Percentiles rank a stretch among this genome's conserved stretches.
Evolutionary conservation across 169 alveolate species (phyloP).

Genomic region (Pseudocohnilembus persalinus): DNA sequence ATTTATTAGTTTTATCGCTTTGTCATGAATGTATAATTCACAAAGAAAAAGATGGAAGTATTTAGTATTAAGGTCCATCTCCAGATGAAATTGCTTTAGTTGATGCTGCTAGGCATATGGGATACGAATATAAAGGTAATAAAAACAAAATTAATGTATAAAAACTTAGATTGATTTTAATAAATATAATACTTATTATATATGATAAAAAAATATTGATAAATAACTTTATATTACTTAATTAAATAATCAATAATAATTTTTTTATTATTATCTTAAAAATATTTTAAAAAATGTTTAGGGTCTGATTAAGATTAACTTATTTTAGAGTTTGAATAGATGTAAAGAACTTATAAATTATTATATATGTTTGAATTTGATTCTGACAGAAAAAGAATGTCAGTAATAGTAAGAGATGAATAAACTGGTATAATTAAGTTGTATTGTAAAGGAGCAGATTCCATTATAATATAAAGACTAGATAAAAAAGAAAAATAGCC

Average conservation of each 20-base stretch:
- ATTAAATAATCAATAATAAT: constrained; percentile 1
- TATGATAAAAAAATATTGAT: neutral
- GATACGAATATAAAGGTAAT: constrained; percentile 59
- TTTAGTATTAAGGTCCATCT: constrained; percentile 75
- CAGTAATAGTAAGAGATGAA: constrained; percentile 68
- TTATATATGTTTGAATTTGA: constrained; percentile 75
- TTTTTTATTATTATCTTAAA: too few relatives aligned
- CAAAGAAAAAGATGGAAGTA: constrained; percentile 36
- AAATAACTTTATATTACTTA: neutral
- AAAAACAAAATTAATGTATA: neutral
- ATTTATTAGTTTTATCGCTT: constrained; percentile 58
- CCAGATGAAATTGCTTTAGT: constrained; percentile 90
- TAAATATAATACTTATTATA: too few relatives aligned
- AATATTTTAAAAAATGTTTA: too few relatives aligned
- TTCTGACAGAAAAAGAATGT: constrained; percentile 87
- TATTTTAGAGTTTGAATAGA: constrained; percentile 23
- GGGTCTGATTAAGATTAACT: constrained; percentile 6
- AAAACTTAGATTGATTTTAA: too few relatives aligned
- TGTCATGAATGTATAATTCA: constrained; percentile 78
- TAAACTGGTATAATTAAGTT: constrained; percentile 46
- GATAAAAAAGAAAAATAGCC: constrained; percentile 24
- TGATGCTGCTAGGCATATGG: constrained; percentile 80
- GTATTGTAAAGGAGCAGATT: constrained; percentile 86
- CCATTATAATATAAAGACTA: constrained; percentile 47
- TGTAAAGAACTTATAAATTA: constrained; percentile 45